Conservation (phyloP, 208 protist genomes). For the Acanthamoeba rhysodes region DNA sequence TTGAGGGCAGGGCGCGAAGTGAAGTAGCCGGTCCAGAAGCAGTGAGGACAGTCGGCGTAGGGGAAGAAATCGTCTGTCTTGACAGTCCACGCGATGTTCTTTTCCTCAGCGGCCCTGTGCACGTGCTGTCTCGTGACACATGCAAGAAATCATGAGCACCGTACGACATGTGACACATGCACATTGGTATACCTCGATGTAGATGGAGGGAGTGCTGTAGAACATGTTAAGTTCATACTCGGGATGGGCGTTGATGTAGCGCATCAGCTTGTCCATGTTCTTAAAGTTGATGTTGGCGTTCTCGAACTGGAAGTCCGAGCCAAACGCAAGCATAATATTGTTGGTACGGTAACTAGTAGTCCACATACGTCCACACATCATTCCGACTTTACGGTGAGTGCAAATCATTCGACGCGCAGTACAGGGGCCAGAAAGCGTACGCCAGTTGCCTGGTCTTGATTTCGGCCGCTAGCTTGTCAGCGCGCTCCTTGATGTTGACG, state of each 20-base stretch:
- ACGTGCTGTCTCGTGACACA: background rate
- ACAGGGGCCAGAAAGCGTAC: background rate
- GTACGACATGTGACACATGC: background rate
- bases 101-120: slow-evolving; percentile 36
- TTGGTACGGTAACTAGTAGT: slow-evolving; percentile 34
- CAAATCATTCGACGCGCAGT: background rate
- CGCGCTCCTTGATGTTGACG: slow-evolving; percentile 52
- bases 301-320: slow-evolving; percentile 60
- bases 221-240: slow-evolving; percentile 68
- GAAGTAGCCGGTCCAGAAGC: slow-evolving; percentile 79
- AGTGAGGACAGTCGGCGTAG: slow-evolving; percentile 84
- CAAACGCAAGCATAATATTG: slow-evolving; percentile 41
- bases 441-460: background rate
- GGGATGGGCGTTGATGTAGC: slow-evolving; percentile 70
- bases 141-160: slow-evolving; percentile 36
- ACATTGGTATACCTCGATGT: slow-evolving; percentile 48
- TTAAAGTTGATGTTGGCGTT: slow-evolving; percentile 75
- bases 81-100: slow-evolving; percentile 30
- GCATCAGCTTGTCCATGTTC: slow-evolving; percentile 80
- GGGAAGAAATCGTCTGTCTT: slow-evolving; percentile 87
- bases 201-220: slow-evolving; percentile 79
- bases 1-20: slow-evolving; percentile 73
- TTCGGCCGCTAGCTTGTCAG: slow-evolving; percentile 23
- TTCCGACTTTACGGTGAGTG: background rate
- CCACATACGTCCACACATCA: too few relatives aligned